phyloP scores from a whole-genome alignment of 106 monocot genomes.

The Dioscorea alata region DNA sequence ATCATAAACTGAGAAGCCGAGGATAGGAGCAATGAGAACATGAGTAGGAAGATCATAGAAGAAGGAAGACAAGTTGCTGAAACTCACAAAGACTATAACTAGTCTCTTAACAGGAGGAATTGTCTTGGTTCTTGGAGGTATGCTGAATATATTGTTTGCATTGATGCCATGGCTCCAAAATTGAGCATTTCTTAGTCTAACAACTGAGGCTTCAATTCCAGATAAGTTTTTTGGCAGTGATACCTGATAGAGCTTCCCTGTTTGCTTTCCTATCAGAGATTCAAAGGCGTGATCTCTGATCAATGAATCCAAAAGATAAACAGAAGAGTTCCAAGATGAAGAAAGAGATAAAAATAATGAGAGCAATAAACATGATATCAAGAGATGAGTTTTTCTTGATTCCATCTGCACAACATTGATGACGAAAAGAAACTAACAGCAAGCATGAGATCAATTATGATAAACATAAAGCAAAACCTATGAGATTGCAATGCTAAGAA shows the following conservation, averaged over 20 bases:
- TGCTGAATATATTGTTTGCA: background rate
- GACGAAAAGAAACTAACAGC: too few relatives aligned
- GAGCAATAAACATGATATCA: background rate
- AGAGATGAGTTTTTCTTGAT: background rate
- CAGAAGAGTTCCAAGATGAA: background rate
- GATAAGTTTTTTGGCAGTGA: slow-evolving; percentile 3
- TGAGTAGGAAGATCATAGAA: slow-evolving; percentile 12
- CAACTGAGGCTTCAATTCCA: slow-evolving; percentile 3
- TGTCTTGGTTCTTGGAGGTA: slow-evolving; percentile 1
- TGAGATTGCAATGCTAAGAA: too few relatives aligned
- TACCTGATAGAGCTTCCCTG: slow-evolving; percentile 3
- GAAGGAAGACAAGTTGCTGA: slow-evolving; percentile 13
- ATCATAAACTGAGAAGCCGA: slow-evolving; percentile 27
- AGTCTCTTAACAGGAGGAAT: slow-evolving; percentile 1
- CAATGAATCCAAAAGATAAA: background rate
- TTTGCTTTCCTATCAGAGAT: background rate
- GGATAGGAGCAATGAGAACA: slow-evolving; percentile 16
- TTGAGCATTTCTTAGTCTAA: background rate
- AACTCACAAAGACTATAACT: background rate
- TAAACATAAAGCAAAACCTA: too few relatives aligned
- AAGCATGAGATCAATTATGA: too few relatives aligned
- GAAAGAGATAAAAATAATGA: background rate
- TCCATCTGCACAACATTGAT: too few relatives aligned
- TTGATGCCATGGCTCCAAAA: background rate
- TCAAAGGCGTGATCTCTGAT: background rate